phyloP scores from a whole-genome alignment of 192 early-diverging fungal genomes.

The Dispira simplex region DNA sequence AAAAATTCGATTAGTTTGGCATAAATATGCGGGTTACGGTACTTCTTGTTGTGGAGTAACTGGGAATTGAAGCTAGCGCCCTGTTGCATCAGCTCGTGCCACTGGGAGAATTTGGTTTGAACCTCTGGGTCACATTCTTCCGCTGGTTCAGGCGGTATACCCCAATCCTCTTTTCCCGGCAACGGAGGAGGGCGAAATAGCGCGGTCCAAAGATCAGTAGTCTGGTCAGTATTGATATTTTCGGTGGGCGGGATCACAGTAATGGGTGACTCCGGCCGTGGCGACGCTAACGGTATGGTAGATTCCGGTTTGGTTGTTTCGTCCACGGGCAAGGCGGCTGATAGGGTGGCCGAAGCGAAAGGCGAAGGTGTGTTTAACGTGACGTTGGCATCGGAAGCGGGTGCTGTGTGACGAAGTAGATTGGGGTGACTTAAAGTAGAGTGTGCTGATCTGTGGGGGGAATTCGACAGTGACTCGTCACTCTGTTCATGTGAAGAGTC shows the following conservation, averaged over 20 bases:
- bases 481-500: too few relatives aligned
- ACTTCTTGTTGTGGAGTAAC: constrained; percentile 69
- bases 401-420: too few relatives aligned
- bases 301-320: neutral
- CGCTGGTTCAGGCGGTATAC: neutral
- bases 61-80: constrained; percentile 72
- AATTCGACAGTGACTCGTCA: too few relatives aligned
- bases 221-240: neutral
- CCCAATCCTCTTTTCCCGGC: neutral
- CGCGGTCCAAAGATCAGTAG: neutral
- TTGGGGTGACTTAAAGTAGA: too few relatives aligned
- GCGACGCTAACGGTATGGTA: neutral
- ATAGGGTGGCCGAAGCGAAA: too few relatives aligned
- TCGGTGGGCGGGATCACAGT: neutral
- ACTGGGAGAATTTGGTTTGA: constrained; percentile 65
- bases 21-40: constrained; percentile 86
- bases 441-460: too few relatives aligned
- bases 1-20: constrained; percentile 71
- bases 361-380: too few relatives aligned
- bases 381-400: too few relatives aligned
- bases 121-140: constrained; percentile 39
- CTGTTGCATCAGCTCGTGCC: constrained; percentile 39
- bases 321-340: neutral
- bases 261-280: neutral
- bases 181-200: neutral